These are phyloP conservation scores for Neonectria neomacrospora DNA, from an alignment of 2,329 filamentous ascomycete species.

Conservation along the genomic window DNA sequence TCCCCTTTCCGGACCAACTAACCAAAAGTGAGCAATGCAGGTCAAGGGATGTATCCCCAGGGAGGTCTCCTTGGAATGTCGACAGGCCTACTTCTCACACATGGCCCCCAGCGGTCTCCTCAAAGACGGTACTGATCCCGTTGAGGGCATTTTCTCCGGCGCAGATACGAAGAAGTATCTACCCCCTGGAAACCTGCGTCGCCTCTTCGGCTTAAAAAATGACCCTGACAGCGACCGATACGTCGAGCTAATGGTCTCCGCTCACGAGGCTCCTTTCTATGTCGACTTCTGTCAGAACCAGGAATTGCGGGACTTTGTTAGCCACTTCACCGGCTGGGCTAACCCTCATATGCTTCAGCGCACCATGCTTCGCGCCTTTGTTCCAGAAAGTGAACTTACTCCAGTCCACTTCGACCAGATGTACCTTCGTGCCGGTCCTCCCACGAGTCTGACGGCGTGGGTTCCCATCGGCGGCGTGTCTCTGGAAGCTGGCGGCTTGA, in stretches of 20 bases:
- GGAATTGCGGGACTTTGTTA: conserved; percentile 15
- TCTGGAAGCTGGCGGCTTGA: conserved; percentile 19
- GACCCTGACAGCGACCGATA: conserved; percentile 19
- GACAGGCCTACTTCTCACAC: conserved; percentile 23
- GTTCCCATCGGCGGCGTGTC: conserved; percentile 17
- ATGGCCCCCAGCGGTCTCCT: conserved; percentile 27
- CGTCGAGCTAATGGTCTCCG: conserved; percentile 9
- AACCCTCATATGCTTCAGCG: conserved; percentile 29
- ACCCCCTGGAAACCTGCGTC: conserved; percentile 15
- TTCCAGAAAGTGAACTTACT: conserved; percentile 14
- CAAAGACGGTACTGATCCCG: conserved; percentile 8
- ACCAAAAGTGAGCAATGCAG: background rate
- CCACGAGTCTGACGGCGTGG: conserved; percentile 19
- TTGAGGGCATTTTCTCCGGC: conserved; percentile 16
- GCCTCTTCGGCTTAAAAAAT: conserved; percentile 16
- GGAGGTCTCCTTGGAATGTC: conserved; percentile 19
- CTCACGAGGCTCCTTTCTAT: conserved; percentile 21
- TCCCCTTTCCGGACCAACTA: background rate
- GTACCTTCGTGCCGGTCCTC: conserved; percentile 18
- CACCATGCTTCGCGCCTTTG: conserved; percentile 21
- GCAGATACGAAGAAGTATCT: conserved; percentile 12
- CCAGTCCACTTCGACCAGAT: conserved; percentile 26
- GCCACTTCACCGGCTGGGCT: conserved; percentile 24
- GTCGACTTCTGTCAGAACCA: conserved; percentile 19
- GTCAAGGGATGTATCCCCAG: conserved; percentile 20